Evolutionary conservation across 2,329 filamentous ascomycete genomes (phyloP), one percentile per base, ranked within the genome.

Genomic region (Alternaria incomplexa): DNA sequence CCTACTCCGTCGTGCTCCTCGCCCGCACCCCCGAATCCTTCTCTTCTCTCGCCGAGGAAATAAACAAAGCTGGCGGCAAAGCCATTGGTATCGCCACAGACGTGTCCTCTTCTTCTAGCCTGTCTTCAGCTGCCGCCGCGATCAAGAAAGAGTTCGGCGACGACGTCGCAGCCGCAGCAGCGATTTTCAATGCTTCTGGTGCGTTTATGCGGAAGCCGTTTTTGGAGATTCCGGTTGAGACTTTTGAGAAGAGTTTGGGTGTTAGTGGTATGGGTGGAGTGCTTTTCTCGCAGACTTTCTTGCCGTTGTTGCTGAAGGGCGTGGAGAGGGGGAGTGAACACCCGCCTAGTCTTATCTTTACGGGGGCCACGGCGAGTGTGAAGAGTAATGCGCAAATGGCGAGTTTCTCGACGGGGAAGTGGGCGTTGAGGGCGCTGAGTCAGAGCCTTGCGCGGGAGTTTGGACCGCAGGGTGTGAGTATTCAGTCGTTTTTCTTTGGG

Each of bases 401-500:
- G 1, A 82, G 86, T 8, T 97, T 97, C 74, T 90, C 93, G 0
- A 87, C 89, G 3, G 91, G 90, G 26, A 97, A 96, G 77, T 96
- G 93, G 77, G 93, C 92, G 5, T 82, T 91, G 70, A 85, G 93
- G 30, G 92, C 90, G 0, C 81, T 96, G 54, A 85, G 87, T 0
- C 92, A 95, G 79, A 91, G 88, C 32, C 83, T 97, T 25, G 91
- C 93, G 0, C 87, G 91, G 60, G 93, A 97, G 77, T 97, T 96
- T 78, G 92, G 91, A 0, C 93, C 93, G 0, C 85, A 92, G 77
- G 93, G 93, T 3, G 87, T 44, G 6, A 20, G 40, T 40, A 15
- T 13, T 32, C 10, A 8, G 9, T 32, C 13, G 13, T 13, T 15
- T 32, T 32, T 32, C 11, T 32, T 23, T 23, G 23, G 23, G 23